These are phyloP conservation scores for Circinella umbellata DNA, from an alignment of 371 early-diverging fungal genomes.

Conservation along the genomic window DNA sequence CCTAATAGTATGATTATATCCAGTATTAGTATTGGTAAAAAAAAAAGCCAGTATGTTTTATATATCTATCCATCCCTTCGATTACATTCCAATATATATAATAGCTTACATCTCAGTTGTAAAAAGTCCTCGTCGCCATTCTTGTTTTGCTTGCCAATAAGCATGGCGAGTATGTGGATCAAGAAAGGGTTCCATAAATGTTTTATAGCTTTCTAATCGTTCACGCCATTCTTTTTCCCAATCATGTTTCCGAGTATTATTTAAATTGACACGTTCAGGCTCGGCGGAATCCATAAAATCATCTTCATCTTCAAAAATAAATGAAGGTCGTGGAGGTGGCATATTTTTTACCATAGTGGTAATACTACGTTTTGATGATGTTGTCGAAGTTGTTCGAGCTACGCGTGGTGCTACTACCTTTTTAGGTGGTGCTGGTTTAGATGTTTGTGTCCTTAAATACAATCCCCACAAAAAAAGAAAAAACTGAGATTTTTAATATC, in stretches of 20 bases:
- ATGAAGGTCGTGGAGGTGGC: conserved; percentile 18
- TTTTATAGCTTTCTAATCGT: conserved; percentile 29
- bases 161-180: conserved; percentile 26
- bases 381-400: conserved; percentile 9
- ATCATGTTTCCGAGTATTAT: conserved; percentile 16
- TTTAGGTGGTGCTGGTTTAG: conserved; percentile 22
- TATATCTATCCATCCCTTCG: no score
- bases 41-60: not conserved
- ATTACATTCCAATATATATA: no score
- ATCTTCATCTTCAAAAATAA: conserved; percentile 12
- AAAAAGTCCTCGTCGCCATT: conserved; percentile 45
- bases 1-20: not conserved
- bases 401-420: conserved; percentile 26
- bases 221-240: conserved; percentile 42
- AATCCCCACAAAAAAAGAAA: no score
- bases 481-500: no score
- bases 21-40: no score
- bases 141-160: conserved; percentile 41
- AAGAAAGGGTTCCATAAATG: conserved; percentile 38
- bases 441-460: not conserved
- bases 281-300: conserved; percentile 28
- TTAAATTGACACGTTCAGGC: conserved; percentile 36
- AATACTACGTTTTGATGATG: conserved; percentile 25
- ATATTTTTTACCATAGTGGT: conserved; percentile 33
- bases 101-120: conserved; percentile 45